phyloP scores from a whole-genome alignment of 202 grass and related monocot species.

The Schoenoplectus tabernaemontani region DNA sequence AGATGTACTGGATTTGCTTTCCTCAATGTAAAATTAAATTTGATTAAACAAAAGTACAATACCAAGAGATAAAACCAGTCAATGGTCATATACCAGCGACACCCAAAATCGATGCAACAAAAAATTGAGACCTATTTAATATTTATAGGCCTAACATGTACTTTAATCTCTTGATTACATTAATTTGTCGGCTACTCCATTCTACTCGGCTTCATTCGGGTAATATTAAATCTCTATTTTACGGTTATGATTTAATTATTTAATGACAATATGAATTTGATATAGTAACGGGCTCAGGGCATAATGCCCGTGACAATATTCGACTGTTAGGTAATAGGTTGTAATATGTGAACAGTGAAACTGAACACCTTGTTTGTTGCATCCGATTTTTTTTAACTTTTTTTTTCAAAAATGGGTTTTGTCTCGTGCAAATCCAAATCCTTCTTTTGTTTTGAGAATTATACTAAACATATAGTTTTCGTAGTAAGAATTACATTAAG shows the following conservation, averaged over 20 bases:
- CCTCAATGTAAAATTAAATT: background rate
- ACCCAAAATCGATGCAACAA: background rate
- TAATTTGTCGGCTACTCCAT: background rate
- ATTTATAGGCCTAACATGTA: background rate
- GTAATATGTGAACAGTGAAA: background rate
- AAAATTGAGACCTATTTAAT: background rate
- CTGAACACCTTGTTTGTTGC: background rate
- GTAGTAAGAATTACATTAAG: background rate
- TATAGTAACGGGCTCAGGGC: background rate
- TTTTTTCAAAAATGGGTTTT: background rate
- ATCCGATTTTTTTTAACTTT: background rate
- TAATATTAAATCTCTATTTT: background rate
- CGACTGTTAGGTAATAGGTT: background rate
- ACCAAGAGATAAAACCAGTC: background rate
- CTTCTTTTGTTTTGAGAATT: background rate
- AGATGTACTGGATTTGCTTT: background rate
- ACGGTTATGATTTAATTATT: background rate
- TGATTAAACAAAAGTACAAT: background rate
- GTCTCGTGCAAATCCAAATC: background rate
- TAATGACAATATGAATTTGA: background rate
- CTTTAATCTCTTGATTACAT: slow-evolving; percentile 2
- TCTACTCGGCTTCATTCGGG: background rate
- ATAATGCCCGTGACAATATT: background rate
- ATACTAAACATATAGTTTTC: background rate
- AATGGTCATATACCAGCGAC: background rate